A percentile compares a stretch with the other conserved stretches of the same genome.
phyloP scores from a whole-genome alignment of 1,139 yeast genomes.

The Groenewaldozyma auringiensis region DNA sequence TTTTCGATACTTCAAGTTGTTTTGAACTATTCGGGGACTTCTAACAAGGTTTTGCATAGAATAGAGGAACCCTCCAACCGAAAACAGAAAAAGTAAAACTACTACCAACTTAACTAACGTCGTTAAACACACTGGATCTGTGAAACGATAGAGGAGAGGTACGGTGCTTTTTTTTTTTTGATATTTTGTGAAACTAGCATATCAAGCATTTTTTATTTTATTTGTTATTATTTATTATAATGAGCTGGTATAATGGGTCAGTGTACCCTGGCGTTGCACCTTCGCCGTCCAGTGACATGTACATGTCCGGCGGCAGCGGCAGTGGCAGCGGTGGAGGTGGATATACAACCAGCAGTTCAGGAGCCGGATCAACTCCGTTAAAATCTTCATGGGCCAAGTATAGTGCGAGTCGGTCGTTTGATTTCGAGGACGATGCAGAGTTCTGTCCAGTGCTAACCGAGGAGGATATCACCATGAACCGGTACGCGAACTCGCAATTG shows the following conservation, averaged over 20 bases:
- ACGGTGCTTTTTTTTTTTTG: too few relatives aligned
- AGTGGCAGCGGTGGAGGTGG: neutral
- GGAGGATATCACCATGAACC: constrained; percentile 20
- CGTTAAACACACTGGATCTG: too few relatives aligned
- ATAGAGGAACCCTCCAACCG: too few relatives aligned
- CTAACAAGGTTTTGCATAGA: too few relatives aligned
- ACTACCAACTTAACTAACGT: too few relatives aligned
- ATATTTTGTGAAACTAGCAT: too few relatives aligned
- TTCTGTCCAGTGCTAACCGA: constrained; percentile 48
- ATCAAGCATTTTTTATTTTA: neutral
- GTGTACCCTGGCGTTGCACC: neutral
- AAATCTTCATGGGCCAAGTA: constrained; percentile 31
- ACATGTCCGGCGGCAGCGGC: neutral
- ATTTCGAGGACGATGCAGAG: constrained; percentile 56
- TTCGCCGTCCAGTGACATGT: neutral
- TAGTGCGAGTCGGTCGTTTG: constrained; percentile 56
- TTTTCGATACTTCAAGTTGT: too few relatives aligned
- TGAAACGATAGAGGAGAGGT: too few relatives aligned
- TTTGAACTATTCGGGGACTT: too few relatives aligned
- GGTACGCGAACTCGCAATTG: constrained; percentile 8
- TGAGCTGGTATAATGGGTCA: neutral
- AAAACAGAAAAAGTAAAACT: too few relatives aligned
- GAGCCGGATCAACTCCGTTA: neutral
- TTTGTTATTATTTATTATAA: neutral
- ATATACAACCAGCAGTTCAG: neutral